Evolutionary conservation across 306 rosid species (phyloP).

Genomic region (Sesbania bispinosa): DNA sequence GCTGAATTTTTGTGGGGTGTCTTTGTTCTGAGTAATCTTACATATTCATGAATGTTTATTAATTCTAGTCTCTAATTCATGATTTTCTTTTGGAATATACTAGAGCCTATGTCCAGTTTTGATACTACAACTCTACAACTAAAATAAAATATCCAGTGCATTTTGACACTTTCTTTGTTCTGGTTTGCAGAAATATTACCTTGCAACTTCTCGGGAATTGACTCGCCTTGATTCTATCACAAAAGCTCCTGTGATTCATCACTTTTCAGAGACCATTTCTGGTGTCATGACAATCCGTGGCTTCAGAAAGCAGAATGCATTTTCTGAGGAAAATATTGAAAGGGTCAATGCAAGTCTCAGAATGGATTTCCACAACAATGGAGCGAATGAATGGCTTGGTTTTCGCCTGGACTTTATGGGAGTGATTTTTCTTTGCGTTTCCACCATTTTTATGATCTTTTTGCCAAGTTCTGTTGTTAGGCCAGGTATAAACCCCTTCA

Average conservation of each 20-base stretch:
- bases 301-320: conserved; percentile 52
- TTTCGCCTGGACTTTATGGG: conserved; percentile 72
- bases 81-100: no score
- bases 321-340: conserved; percentile 53
- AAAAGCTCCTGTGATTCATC: conserved; percentile 87
- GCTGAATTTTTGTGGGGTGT: background rate
- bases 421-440: conserved; percentile 55
- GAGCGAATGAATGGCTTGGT: conserved; percentile 87
- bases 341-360: conserved; percentile 70
- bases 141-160: background rate
- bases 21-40: background rate
- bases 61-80: no score
- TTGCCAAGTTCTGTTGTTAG: conserved; percentile 62
- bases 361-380: conserved; percentile 85
- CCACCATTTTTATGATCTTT: conserved; percentile 69
- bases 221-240: conserved; percentile 85
- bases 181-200: conserved; percentile 58
- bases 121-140: background rate
- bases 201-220: conserved; percentile 80
- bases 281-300: conserved; percentile 85
- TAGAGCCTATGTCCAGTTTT: background rate
- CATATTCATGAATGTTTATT: background rate
- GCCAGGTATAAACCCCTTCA: conserved; percentile 56
- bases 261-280: conserved; percentile 81
- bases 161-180: background rate